Evolutionary conservation across 768 basidiomycete genomes (phyloP).

Genomic region (Hortiboletus flavorubellus): DNA sequence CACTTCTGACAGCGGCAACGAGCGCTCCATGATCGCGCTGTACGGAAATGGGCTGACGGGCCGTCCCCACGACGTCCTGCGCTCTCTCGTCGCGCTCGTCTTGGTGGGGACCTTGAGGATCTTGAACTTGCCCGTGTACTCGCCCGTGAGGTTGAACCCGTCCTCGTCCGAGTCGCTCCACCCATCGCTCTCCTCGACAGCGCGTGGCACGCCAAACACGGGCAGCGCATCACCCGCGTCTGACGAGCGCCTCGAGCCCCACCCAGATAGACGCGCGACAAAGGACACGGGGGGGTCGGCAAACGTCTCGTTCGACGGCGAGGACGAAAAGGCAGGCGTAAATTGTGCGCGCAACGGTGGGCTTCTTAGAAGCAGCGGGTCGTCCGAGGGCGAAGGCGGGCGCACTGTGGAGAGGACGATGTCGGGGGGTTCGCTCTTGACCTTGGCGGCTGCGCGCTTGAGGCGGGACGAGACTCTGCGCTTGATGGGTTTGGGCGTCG

Average conservation of each 20-base stretch:
- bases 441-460: conserved; percentile 17
- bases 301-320: conserved; percentile 19
- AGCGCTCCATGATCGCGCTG: conserved; percentile 30
- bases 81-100: conserved; percentile 55
- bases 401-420: conserved; percentile 58
- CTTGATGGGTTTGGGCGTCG: conserved; percentile 37
- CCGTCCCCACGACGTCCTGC: conserved; percentile 61
- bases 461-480: conserved; percentile 31
- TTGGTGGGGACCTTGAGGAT: conserved; percentile 58
- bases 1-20: conserved; percentile 14
- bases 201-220: conserved; percentile 9
- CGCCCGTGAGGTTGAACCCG: conserved; percentile 41
- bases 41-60: conserved; percentile 68
- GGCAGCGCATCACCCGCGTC: conserved; percentile 14
- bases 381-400: conserved; percentile 73
- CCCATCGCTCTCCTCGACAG: conserved; percentile 1
- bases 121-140: conserved; percentile 66
- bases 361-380: conserved; percentile 56
- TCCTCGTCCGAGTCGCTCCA: conserved; percentile 34
- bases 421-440: conserved; percentile 68
- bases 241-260: background rate
- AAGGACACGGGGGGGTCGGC: conserved; percentile 11
- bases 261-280: conserved; percentile 20
- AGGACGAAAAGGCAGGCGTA: conserved; percentile 37
- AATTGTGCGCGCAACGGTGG: conserved; percentile 31